Base-by-base conservation (phyloP, 2,329 filamentous ascomycete genomes). In the Pseudohalonectria lignicola region DNA sequence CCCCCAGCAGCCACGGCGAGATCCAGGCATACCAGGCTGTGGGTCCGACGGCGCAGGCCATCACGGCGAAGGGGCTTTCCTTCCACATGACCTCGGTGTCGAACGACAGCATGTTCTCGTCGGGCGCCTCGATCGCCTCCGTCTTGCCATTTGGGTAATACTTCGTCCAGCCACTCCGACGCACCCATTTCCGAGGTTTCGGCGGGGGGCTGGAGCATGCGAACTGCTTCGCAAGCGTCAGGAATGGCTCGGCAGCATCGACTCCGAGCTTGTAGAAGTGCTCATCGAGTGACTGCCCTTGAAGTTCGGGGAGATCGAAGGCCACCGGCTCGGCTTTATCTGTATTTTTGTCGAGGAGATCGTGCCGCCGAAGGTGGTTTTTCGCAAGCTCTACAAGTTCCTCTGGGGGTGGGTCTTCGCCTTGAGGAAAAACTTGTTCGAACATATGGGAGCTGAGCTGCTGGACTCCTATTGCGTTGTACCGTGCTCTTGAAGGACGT, bases 31-130 rank as follows among this genome's bases (percentile, higher is more conserved):
- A 98, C 93, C 93, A 98, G 21, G 87, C 80, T 3, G 79, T 88
- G 1, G 86, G 80, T 48, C 87, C 87, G 15, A 80, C 84, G 12
- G 93, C 92, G 55, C 90, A 96, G 17, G 93, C 92, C 86, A 98
- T 96, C 41, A 94, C 86, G 1, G 93, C 87, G 57, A 86, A 98
- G 0, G 83, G 80, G 47, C 81, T 90, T 53, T 92, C 78, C 55
- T 93, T 94, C 74, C 82, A 98, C 81, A 98, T 80, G 34, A 95
- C 88, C 60, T 98, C 92, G 1, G 88, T 94, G 60, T 98, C 92
- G 50, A 98, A 98, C 28, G 83, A 88, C 39, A 96, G 66, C 69
- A 90, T 80, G 4, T 74, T 63, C 53, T 92, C 88, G 43, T 90
- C 70, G 0, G 93, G 92, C 9, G 78, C 76, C 43, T 82, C 77